These are phyloP conservation scores for Colletotrichum cereale DNA, from an alignment of 2,329 filamentous ascomycete genomes.

Conservation along the genomic window DNA sequence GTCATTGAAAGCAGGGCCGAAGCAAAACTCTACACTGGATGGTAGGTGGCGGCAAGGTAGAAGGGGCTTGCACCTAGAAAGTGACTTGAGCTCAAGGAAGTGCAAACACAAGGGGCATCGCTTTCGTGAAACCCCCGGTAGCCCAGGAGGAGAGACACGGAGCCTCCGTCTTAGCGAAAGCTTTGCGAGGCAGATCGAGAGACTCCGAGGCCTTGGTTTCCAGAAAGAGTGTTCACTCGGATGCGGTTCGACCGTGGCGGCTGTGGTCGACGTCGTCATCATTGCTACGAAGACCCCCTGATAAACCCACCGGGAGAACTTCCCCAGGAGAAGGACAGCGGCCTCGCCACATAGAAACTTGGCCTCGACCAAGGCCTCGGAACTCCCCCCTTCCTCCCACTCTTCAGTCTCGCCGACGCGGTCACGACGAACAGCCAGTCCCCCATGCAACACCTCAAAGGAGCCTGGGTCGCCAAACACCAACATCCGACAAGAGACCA, in stretches of 20 bases:
- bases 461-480: too few relatives aligned
- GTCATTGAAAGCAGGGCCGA: background rate
- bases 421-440: background rate
- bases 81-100: background rate
- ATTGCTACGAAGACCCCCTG: too few relatives aligned
- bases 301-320: background rate
- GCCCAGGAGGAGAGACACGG: background rate
- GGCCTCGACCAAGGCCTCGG: background rate
- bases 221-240: background rate
- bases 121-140: background rate
- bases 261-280: background rate
- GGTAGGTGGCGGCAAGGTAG: background rate
- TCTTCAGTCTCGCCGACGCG: too few relatives aligned
- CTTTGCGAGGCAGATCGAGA: background rate
- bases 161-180: background rate
- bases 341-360: background rate
- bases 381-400: background rate
- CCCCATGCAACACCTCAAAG: background rate
- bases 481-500: background rate
- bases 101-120: background rate
- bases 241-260: background rate
- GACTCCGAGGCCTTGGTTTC: background rate
- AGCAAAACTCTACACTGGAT: background rate
- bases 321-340: background rate
- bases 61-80: background rate